Evolutionary conservation across 2,329 filamentous ascomycete species (phyloP).

Genomic region (Pezicula carpinea): DNA sequence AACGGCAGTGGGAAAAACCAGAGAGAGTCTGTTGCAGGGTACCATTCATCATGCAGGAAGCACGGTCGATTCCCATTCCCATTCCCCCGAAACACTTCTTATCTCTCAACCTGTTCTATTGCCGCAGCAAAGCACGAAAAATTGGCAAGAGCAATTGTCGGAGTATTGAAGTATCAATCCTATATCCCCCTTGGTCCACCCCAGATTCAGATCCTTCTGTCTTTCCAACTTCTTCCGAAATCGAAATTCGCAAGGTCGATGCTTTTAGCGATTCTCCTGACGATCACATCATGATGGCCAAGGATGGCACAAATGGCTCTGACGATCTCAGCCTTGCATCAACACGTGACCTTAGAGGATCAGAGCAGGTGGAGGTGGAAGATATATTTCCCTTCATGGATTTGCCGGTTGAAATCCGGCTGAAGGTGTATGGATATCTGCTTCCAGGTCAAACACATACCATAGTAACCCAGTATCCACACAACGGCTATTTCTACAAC

Average conservation of each 20-base stretch:
- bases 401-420: conserved; percentile 24
- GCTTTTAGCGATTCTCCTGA: not conserved
- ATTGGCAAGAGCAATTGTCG: conserved; percentile 19
- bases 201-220: not conserved
- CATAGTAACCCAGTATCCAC: conserved; percentile 22
- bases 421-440: conserved; percentile 23
- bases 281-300: not conserved
- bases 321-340: not conserved
- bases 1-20: not conserved
- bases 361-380: not conserved
- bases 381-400: conserved; percentile 18
- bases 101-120: conserved; percentile 18
- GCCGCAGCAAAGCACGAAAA: conserved; percentile 2
- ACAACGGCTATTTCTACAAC: conserved; percentile 23
- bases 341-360: not conserved
- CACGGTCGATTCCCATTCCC: too few relatives aligned
- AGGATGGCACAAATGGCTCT: not conserved
- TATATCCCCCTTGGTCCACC: conserved; percentile 9
- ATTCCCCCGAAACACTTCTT: conserved; percentile 1
- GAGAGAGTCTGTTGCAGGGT: not conserved
- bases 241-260: not conserved
- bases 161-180: conserved; percentile 15
- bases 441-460: conserved; percentile 22
- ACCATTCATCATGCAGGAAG: not conserved
- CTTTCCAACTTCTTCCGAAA: not conserved